Base-by-base conservation (phyloP, 2,329 filamentous ascomycete species). In the Fusarium circinatum region DNA sequence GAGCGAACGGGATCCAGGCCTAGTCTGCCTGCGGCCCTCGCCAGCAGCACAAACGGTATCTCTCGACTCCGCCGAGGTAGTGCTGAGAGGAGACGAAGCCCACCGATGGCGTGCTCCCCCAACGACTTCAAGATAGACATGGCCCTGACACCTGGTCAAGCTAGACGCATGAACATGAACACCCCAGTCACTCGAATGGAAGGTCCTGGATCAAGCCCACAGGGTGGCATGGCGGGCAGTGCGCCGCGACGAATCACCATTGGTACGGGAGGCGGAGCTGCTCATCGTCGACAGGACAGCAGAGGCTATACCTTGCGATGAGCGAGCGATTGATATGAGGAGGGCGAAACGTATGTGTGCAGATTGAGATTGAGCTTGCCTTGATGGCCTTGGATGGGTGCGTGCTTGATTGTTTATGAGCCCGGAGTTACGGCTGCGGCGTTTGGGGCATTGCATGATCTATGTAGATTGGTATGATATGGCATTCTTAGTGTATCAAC, bases 81-180 rank as follows among this genome's bases (percentile, higher is more conserved):
- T 68, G 78, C 84, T 6, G 87, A 89, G 79, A 83, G 86, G 54
- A 84, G 86, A 41, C 83, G 85, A 58, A 88, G 86, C 68, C 88
- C 88, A 18, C 88, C 89, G 20, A 84, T 90, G 75, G 79, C 83
- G 39, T 89, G 87, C 79, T 87, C 87, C 41, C 85, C 88, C 4
- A 81, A 83, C 5, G 84, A 87, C 28, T 75, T 75, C 62, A 82
- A 79, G 57, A 69, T 78, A 22, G 80, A 84, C 30, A 80, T 82
- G 67, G 79, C 81, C 8, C 83, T 90, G 70, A 89, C 88, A 17
- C 82, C 86, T 4, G 88, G 87, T 5, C 88, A 90, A 76, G 89
- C 88, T 28, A 81, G 89, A 59, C 84, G 89, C 51, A 90, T 90
- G 88, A 87, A 89, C 73, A 79, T 90, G 65, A 84, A 85, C 41